Percentiles rank a stretch among this genome's conserved stretches.
These are phyloP conservation scores for Diphasiastrum complanatum DNA, from an alignment of 83 land plant genomes.

Conservation along the genomic window DNA sequence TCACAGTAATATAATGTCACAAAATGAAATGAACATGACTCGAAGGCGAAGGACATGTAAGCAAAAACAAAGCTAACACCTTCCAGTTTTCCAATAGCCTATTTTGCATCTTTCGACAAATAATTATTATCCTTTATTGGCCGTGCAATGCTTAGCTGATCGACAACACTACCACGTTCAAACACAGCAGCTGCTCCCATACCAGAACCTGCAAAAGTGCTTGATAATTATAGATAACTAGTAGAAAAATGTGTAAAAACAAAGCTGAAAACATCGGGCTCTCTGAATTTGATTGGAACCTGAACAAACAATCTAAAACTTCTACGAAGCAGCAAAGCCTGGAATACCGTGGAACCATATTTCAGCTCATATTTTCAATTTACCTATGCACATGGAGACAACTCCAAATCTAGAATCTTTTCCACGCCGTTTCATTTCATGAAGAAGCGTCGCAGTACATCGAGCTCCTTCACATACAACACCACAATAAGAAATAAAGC, in stretches of 20 bases:
- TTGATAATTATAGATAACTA: not conserved
- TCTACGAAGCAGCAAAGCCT: not conserved
- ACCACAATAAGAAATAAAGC: not conserved
- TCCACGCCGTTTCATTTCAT: slow-evolving; percentile 19
- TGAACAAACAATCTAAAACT: not conserved
- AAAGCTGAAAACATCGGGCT: not conserved
- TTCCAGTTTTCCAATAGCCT: too few species aligned
- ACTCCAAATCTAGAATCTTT: slow-evolving; percentile 15
- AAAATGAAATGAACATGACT: too few species aligned
- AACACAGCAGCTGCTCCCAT: slow-evolving; percentile 24
- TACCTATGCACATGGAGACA: slow-evolving; percentile 21
- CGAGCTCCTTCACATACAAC: slow-evolving; percentile 7
- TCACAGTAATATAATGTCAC: too few species aligned
- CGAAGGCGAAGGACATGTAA: too few species aligned
- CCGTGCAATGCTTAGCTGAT: slow-evolving; percentile 50
- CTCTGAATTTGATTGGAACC: not conserved
- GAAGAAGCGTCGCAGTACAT: slow-evolving; percentile 11
- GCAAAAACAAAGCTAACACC: too few species aligned
- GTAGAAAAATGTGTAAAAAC: not conserved
- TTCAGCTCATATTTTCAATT: not conserved
- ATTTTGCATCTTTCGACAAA: slow-evolving; percentile 61
- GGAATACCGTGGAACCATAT: not conserved
- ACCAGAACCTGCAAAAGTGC: slow-evolving; percentile 8
- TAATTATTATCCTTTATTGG: slow-evolving; percentile 33
- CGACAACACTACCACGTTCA: not conserved